Evolutionary conservation across 192 early-diverging fungal species (phyloP).

Genomic region (Coemansia sp.): DNA sequence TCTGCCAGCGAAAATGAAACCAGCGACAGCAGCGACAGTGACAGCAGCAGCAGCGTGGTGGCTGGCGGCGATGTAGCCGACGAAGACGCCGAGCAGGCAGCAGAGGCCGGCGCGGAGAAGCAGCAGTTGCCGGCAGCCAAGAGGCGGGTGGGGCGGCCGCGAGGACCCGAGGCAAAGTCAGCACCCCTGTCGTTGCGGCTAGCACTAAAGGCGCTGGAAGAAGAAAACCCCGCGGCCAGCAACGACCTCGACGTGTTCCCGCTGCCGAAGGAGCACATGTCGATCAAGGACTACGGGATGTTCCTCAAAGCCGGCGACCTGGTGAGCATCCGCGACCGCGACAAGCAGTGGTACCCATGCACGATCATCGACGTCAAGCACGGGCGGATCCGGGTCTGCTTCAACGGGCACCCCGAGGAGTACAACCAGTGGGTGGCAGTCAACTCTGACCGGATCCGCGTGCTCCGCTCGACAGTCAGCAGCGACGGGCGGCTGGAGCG

Average conservation of each 20-base stretch:
- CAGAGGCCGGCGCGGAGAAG: not conserved
- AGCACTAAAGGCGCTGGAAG: constrained; percentile 33
- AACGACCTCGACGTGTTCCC: constrained; percentile 35
- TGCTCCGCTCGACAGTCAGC: constrained; percentile 44
- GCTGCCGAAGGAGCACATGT: constrained; percentile 53
- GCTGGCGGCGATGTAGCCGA: not conserved
- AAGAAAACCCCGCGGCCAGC: constrained; percentile 10
- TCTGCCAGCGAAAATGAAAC: not conserved
- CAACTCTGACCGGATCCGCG: constrained; percentile 54
- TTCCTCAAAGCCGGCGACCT: constrained; percentile 47
- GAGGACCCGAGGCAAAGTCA: constrained; percentile 25
- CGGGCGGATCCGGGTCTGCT: constrained; percentile 49
- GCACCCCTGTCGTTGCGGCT: constrained; percentile 38
- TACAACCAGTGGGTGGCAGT: constrained; percentile 52
- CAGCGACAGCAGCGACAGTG: not conserved
- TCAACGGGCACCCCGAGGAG: constrained; percentile 39
- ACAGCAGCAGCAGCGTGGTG: not conserved
- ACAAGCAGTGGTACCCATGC: constrained; percentile 57
- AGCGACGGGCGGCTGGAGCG: constrained; percentile 43
- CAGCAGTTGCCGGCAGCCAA: not conserved
- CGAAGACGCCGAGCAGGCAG: not conserved
- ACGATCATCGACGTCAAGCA: constrained; percentile 51
- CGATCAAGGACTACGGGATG: constrained; percentile 48
- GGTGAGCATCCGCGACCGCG: constrained; percentile 50
- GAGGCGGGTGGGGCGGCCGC: constrained; percentile 18